These are phyloP conservation scores for Tuber magnatum DNA, from an alignment of 495 filamentous ascomycete genomes.

Conservation along the genomic window DNA sequence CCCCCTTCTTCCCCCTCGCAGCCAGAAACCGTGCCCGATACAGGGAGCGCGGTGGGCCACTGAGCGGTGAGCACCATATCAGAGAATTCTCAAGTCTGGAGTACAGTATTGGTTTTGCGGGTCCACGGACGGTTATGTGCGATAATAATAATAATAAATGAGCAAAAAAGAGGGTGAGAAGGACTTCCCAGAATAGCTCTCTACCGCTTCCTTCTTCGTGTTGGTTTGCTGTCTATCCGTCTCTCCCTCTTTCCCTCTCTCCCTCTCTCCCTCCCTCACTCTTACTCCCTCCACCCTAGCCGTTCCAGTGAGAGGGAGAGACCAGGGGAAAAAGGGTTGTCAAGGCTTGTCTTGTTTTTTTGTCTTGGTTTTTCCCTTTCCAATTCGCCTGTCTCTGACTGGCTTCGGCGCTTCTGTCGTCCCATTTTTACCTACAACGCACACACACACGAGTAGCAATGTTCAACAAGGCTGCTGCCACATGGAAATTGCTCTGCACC, in stretches of 20 bases:
- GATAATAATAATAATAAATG: not conserved
- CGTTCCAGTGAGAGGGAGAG: not conserved
- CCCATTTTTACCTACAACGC: not conserved
- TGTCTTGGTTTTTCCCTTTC: not conserved
- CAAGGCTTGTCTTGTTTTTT: not conserved
- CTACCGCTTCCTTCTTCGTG: not conserved
- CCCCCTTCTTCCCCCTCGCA: not conserved
- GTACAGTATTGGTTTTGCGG: not conserved
- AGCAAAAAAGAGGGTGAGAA: not conserved
- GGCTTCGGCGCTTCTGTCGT: conserved; percentile 1
- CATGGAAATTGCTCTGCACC: not conserved
- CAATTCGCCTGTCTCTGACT: not conserved
- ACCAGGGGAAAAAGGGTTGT: not conserved
- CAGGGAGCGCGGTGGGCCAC: not conserved
- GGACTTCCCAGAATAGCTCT: not conserved
- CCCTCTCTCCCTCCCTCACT: not conserved
- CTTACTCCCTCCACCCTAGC: not conserved
- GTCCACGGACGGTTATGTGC: not conserved
- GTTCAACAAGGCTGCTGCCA: not conserved
- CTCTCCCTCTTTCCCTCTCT: not conserved
- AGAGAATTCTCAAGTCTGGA: not conserved
- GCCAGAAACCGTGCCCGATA: not conserved
- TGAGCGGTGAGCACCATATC: not conserved
- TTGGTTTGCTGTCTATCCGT: not conserved
- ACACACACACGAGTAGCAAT: not conserved